A percentile compares a stretch with the other conserved stretches of the same genome.
phyloP scores from a whole-genome alignment of 2,329 filamentous ascomycete genomes.

The Celoporthe dispersa region DNA sequence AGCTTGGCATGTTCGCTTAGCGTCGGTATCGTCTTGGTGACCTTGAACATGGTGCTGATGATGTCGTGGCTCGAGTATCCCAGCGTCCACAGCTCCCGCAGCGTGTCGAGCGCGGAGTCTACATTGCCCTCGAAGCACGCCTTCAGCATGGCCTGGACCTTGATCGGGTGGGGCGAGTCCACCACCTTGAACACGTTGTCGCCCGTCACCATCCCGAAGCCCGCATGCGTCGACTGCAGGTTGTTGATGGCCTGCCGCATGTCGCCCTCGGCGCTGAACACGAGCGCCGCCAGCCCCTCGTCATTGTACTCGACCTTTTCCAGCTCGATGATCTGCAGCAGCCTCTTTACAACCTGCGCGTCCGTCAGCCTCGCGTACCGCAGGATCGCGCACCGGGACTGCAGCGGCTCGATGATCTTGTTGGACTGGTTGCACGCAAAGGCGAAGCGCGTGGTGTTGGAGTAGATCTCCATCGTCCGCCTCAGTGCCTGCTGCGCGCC shows the following conservation, averaged over 20 bases:
- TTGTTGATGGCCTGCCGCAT: slow-evolving; percentile 99
- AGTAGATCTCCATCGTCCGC: slow-evolving; percentile 98
- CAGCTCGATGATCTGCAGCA: slow-evolving; percentile 90
- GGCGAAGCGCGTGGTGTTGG: slow-evolving; percentile 91
- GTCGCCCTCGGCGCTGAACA: slow-evolving; percentile 96
- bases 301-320: slow-evolving; percentile 91
- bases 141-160: slow-evolving; percentile 98
- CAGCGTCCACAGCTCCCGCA: slow-evolving; percentile 91
- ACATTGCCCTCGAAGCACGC: slow-evolving; percentile 92
- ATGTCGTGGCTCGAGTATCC: slow-evolving; percentile 99
- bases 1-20: slow-evolving; percentile 94
- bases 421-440: slow-evolving; percentile 99
- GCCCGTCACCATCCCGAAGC: slow-evolving; percentile 95
- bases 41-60: slow-evolving; percentile 98
- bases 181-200: slow-evolving; percentile 99
- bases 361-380: slow-evolving; percentile 93
- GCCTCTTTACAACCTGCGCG: slow-evolving; percentile 84
- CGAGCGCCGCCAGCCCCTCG: slow-evolving; percentile 91
- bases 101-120: slow-evolving; percentile 80
- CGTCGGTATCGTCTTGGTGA: slow-evolving; percentile 93
- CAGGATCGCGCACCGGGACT: slow-evolving; percentile 94
- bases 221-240: slow-evolving; percentile 87
- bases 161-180: slow-evolving; percentile 95
- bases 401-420: slow-evolving; percentile 99
- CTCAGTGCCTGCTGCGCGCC: slow-evolving; percentile 94